phyloP scores from a whole-genome alignment of 345 rosid species.

The Rhizophora apiculata region DNA sequence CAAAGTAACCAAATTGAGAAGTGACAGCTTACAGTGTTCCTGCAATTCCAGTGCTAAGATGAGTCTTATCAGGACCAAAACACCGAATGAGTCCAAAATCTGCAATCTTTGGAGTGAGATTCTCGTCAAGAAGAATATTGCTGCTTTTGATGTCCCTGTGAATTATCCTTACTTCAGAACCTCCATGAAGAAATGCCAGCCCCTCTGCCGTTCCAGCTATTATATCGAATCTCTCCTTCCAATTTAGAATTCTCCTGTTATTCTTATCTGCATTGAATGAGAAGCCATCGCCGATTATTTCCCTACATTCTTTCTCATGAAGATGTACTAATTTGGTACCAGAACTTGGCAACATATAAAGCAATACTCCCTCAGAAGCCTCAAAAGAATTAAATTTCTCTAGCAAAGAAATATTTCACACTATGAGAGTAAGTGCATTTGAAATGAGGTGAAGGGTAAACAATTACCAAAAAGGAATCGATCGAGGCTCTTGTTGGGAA shows the following conservation, averaged over 20 bases:
- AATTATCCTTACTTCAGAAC: constrained; percentile 36
- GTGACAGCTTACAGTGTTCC: constrained; percentile 46
- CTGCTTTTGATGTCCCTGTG: constrained; percentile 56
- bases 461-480: constrained; percentile 48
- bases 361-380: no score
- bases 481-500: constrained; percentile 51
- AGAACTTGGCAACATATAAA: no score
- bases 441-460: constrained; percentile 6
- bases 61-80: constrained; percentile 43
- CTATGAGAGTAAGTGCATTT: not conserved
- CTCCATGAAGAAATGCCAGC: constrained; percentile 53
- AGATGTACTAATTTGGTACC: no score
- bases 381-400: no score
- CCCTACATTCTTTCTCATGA: no score
- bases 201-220: constrained; percentile 51
- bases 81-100: constrained; percentile 55
- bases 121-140: constrained; percentile 49
- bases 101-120: constrained; percentile 44
- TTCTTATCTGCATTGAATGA: constrained; percentile 30
- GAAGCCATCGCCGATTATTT: not conserved
- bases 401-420: not conserved
- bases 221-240: constrained; percentile 41
- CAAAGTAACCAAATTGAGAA: not conserved
- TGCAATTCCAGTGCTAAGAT: constrained; percentile 53
- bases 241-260: constrained; percentile 23